These are phyloP conservation scores for Vitis riparia DNA, from an alignment of 164 flowering plant genomes.

Conservation along the genomic window DNA sequence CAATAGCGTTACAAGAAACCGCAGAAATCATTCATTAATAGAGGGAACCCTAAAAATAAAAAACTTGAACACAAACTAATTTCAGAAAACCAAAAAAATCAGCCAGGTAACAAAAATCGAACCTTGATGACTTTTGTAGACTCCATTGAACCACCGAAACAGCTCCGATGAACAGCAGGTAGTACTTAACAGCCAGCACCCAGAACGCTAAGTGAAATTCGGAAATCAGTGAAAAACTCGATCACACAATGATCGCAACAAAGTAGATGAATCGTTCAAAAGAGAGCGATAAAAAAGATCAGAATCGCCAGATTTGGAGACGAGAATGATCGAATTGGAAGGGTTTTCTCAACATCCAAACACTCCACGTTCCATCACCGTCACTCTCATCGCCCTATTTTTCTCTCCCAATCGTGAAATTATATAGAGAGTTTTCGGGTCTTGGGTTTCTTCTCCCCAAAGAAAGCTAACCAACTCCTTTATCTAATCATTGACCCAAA, in stretches of 20 bases:
- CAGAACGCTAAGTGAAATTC: no score
- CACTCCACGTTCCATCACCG: neutral
- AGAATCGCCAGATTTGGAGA: neutral
- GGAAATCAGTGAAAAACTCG: no score
- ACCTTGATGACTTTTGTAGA: no score
- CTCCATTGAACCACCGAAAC: no score
- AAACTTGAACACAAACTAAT: neutral
- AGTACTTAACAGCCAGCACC: no score
- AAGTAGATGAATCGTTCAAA: slow-evolving; percentile 1
- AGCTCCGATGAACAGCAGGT: no score
- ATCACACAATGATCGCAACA: no score
- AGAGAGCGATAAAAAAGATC: neutral
- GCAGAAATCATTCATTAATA: neutral
- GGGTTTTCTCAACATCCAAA: neutral
- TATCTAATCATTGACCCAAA: no score
- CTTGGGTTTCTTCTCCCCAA: slow-evolving; percentile 10
- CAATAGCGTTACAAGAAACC: slow-evolving; percentile 16
- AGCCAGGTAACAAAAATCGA: no score
- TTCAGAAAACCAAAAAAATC: no score
- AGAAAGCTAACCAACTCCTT: neutral
- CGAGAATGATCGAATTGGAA: neutral
- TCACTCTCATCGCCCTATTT: slow-evolving; percentile 1
- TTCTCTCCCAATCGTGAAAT: neutral
- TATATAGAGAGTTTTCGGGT: no score
- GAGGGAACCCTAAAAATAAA: slow-evolving; percentile 3